Conservation (phyloP, 140 eudicot species). For the Bidens hawaiensis region DNA sequence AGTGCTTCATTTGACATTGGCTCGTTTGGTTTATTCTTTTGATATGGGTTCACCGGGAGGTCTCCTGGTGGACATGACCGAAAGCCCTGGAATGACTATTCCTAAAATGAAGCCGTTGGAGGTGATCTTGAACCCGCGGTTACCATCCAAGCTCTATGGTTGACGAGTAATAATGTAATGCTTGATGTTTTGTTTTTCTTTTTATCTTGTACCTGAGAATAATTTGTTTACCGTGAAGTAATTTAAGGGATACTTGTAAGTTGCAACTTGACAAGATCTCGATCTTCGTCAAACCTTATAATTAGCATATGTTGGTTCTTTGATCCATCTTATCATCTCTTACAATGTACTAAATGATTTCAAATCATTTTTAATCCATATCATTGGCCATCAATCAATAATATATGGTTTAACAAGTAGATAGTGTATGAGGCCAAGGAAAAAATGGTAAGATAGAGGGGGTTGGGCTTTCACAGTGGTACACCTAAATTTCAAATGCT, state of each 20-base stretch:
- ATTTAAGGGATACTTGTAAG: neutral
- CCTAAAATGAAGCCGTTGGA: constrained; percentile 24
- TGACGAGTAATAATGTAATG: neutral
- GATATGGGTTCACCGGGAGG: constrained; percentile 7
- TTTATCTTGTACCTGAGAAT: neutral
- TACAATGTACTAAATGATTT: neutral
- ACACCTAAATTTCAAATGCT: no score
- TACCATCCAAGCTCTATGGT: constrained; percentile 14
- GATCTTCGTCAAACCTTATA: neutral
- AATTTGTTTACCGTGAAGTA: neutral
- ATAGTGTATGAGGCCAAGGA: no score
- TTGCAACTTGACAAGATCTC: neutral
- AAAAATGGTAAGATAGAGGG: no score
- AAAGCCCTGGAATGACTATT: constrained; percentile 23
- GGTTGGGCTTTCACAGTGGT: no score
- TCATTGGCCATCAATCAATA: no score
- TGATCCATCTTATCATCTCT: neutral
- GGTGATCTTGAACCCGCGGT: constrained; percentile 27
- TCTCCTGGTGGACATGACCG: constrained; percentile 25
- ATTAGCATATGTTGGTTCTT: neutral
- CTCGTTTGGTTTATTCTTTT: constrained; percentile 25
- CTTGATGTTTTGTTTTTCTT: neutral
- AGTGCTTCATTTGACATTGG: constrained; percentile 24
- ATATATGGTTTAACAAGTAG: no score
- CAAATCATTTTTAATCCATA: neutral